Conservation (phyloP, 371 early-diverging fungal species). For the Enterocytospora artemiae region DNA sequence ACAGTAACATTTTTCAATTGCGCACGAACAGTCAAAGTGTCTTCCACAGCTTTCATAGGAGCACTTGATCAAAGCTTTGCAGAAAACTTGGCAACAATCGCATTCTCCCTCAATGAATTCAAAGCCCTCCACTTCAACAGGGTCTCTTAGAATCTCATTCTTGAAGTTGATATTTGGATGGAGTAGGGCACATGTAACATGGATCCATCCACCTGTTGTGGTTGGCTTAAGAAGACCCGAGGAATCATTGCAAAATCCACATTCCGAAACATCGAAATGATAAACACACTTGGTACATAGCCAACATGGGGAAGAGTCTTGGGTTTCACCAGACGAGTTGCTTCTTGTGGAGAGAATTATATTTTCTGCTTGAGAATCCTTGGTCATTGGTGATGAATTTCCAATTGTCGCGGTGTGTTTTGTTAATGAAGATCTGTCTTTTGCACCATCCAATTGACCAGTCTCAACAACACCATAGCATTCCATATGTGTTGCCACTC, state of each 20-base stretch:
- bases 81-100: slow-evolving; percentile 26
- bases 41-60: slow-evolving; percentile 44
- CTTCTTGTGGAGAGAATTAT: too few relatives aligned
- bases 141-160: slow-evolving; percentile 52
- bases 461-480: slow-evolving; percentile 57
- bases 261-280: slow-evolving; percentile 10
- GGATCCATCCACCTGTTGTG: slow-evolving; percentile 46
- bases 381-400: too few relatives aligned
- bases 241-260: slow-evolving; percentile 43
- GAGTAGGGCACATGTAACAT: slow-evolving; percentile 54
- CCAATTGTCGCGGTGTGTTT: too few relatives aligned
- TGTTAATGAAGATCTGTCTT: too few relatives aligned
- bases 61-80: slow-evolving; percentile 40
- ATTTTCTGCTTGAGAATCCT: too few relatives aligned
- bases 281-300: slow-evolving; percentile 53
- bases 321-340: too few relatives aligned
- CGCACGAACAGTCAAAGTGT: slow-evolving; percentile 53
- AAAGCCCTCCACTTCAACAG: slow-evolving; percentile 42
- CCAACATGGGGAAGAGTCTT: slow-evolving; percentile 45
- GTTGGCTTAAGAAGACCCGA: slow-evolving; percentile 53
- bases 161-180: slow-evolving; percentile 44
- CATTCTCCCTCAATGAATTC: slow-evolving; percentile 30
- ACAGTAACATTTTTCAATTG: slow-evolving; percentile 46
- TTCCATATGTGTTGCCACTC: slow-evolving; percentile 52
- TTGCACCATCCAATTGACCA: too few relatives aligned